Evolutionary conservation across 257 asterid genomes (phyloP).

Genomic region (Solanum pimpinellifolium): DNA sequence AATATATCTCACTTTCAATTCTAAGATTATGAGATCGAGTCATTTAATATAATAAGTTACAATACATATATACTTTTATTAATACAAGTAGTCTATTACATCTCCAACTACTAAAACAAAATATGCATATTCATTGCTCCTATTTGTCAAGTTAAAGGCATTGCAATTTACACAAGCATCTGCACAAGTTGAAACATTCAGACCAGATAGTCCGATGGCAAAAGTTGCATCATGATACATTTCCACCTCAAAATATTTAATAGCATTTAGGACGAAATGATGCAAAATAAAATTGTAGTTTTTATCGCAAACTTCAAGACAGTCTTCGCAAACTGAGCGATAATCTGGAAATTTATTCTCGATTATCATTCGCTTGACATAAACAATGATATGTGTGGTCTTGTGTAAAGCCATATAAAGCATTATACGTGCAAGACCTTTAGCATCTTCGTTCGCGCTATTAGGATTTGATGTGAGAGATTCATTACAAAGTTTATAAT

Average conservation of each 20-base stretch:
- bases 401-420: neutral
- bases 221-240: neutral
- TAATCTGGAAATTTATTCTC: neutral
- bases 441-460: neutral
- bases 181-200: neutral
- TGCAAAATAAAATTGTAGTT: neutral
- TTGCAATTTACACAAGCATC: neutral
- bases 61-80: neutral
- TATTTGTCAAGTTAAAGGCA: neutral
- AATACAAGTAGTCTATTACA: neutral
- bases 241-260: neutral
- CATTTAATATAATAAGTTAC: neutral
- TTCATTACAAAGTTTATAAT: neutral
- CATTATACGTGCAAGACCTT: neutral
- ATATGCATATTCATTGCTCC: neutral
- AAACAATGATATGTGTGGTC: neutral
- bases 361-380: neutral
- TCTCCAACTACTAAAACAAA: neutral
- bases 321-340: neutral
- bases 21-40: neutral
- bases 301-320: neutral
- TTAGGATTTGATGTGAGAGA: neutral
- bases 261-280: neutral
- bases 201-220: neutral
- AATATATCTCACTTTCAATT: neutral